Evolutionary conservation across 352 stramenopile genomes (phyloP), one percentile per base, ranked within the genome.

Genomic region (Phytophthora palmivora): DNA sequence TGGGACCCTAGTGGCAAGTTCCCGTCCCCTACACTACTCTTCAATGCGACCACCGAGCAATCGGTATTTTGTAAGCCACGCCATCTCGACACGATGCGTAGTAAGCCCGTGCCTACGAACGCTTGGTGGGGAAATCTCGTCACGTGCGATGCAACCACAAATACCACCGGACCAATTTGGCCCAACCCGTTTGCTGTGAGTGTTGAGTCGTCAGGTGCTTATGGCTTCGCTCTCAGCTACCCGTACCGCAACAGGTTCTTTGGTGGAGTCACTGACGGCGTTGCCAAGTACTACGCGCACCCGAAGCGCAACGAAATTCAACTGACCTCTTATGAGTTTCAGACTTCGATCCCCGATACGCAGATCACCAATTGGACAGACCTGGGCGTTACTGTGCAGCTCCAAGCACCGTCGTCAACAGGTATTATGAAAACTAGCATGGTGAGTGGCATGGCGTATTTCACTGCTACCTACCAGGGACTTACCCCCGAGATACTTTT

Each of bases 91-190:
- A 58, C 76, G 6, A 51, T 74, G 10, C 58, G 51, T 15, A 76
- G 64, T 14, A 58, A 69, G 18, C 70, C 83, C 1, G 88, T 94
- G 38, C 85, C 85, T 19, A 94, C 85, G 30, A 94, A 94, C 32
- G 67, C 64, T 2, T 94, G 85, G 85, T 94, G 85, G 85, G 83
- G 76, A n/a, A 94, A 94, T 57, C 74, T 94, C 56, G 62, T 94
- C 38, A 86, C 78, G 22, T 89, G 81, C 33, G 78, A 88, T 41
- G 26, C 59, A 9, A 67, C 33, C 16, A 76, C 76, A 14, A 85
- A 91, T 59, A 58, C 64, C 26, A 86, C 78, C 24, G 34, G 57
- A 30, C 81, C 83, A 3, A 74, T 92, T 28, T 94, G 85, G 85
- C 36, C 80, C 11, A 86, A 94, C 37, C 83, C 85, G 47, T 91